Percentiles rank a stretch among this genome's conserved stretches.
These are phyloP conservation scores for Diutina siamensis DNA, from an alignment of 1,139 yeast genomes.

Conservation along the genomic window DNA sequence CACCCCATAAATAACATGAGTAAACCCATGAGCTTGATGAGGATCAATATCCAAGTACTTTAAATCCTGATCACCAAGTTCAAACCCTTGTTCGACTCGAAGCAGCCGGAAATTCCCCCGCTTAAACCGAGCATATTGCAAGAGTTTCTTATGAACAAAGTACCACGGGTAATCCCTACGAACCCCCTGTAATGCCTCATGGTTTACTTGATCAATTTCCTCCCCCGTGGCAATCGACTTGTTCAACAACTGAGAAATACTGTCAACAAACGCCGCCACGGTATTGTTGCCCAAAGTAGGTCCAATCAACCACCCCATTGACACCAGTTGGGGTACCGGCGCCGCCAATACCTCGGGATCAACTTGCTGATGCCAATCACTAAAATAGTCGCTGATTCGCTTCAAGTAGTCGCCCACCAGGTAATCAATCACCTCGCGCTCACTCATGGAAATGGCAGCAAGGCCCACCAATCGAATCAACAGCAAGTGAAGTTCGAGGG, in stretches of 20 bases:
- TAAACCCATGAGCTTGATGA: background rate
- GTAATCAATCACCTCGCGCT: constrained; percentile 30
- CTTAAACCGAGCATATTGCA: background rate
- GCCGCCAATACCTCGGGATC: background rate
- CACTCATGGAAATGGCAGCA: constrained; percentile 25
- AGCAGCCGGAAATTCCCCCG: background rate
- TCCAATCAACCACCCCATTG: background rate
- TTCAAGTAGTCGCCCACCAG: background rate
- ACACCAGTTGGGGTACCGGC: constrained; percentile 7
- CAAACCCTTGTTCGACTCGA: background rate
- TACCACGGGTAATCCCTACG: constrained; percentile 5
- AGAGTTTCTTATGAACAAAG: background rate
- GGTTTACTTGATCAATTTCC: background rate
- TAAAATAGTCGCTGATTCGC: background rate
- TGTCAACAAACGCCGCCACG: background rate
- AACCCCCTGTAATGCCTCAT: background rate
- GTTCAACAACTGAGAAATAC: constrained; percentile 6
- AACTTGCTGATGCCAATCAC: background rate
- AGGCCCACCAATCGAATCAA: constrained; percentile 29
- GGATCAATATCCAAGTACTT: background rate
- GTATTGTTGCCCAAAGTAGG: background rate
- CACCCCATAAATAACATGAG: background rate
- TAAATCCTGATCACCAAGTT: background rate
- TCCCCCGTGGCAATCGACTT: background rate
- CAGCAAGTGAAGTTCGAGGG: constrained; percentile 24